These are phyloP conservation scores for Fraxinus baroniana DNA, from an alignment of 305 asterid genomes.

Conservation along the genomic window DNA sequence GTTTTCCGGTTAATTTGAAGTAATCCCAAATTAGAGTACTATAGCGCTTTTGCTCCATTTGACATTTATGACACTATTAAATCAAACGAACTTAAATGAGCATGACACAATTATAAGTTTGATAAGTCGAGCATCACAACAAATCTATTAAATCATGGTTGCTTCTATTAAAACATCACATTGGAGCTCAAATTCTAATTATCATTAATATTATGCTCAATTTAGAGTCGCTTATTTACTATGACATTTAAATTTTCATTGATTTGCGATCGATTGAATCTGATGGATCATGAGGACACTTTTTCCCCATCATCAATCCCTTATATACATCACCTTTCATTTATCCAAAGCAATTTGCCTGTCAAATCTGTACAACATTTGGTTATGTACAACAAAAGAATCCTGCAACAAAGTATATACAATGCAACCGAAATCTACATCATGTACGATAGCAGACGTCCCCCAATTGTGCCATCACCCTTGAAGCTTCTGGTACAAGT, in stretches of 20 bases:
- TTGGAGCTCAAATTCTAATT: not conserved
- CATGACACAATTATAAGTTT: not conserved
- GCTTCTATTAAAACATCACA: not conserved
- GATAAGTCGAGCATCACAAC: not conserved
- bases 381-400: slow-evolving; percentile 36
- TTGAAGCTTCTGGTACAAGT: slow-evolving; percentile 58
- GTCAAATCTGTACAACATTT: slow-evolving; percentile 24
- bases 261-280: not conserved
- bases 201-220: not conserved
- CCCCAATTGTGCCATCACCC: slow-evolving; percentile 23
- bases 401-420: slow-evolving; percentile 1
- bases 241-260: not conserved
- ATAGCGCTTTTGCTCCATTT: not conserved
- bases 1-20: not conserved
- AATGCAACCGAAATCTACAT: not conserved
- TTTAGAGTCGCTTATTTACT: not conserved
- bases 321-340: slow-evolving; percentile 10
- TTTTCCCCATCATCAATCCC: not conserved
- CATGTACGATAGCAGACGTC: not conserved
- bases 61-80: not conserved
- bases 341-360: not conserved
- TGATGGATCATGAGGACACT: not conserved
- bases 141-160: not conserved
- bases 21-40: not conserved
- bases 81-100: not conserved